phyloP scores from a whole-genome alignment of 352 stramenopile genomes.

The Pythium oligandrum region DNA sequence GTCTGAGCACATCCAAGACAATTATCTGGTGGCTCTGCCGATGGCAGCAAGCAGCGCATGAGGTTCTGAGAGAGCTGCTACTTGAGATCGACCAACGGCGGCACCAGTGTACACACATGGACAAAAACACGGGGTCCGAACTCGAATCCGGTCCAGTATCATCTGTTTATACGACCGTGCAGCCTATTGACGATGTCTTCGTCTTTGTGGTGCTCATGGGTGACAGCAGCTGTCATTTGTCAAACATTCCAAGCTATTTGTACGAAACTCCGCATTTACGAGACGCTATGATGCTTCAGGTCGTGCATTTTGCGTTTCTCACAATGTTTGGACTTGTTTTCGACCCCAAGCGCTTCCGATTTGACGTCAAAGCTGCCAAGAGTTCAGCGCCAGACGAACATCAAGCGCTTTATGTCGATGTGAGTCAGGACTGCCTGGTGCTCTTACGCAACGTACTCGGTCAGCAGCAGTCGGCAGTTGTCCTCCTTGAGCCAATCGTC shows the following conservation, averaged over 20 bases:
- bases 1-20: constrained; percentile 43
- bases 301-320: constrained; percentile 24
- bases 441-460: constrained; percentile 41
- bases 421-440: constrained; percentile 40
- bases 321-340: constrained; percentile 17
- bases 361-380: too few relatives aligned
- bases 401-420: constrained; percentile 16
- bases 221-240: constrained; percentile 26
- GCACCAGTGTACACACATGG: constrained; percentile 1
- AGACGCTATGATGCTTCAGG: constrained; percentile 26
- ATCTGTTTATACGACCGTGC: constrained; percentile 1
- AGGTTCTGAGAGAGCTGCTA: constrained; percentile 29
- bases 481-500: constrained; percentile 12
- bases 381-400: constrained; percentile 11
- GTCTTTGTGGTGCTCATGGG: constrained; percentile 27
- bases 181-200: constrained; percentile 27
- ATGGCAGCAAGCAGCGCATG: constrained; percentile 45
- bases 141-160: background rate
- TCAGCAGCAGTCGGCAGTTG: constrained; percentile 21
- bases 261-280: constrained; percentile 16
- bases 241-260: constrained; percentile 13
- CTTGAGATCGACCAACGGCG: constrained; percentile 15
- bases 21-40: constrained; percentile 64
- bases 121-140: too few relatives aligned
- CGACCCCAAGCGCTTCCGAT: constrained; percentile 13